Evolutionary conservation across 1,284 basidiomycete species (phyloP).

Genomic region (Naganishia sp.): DNA sequence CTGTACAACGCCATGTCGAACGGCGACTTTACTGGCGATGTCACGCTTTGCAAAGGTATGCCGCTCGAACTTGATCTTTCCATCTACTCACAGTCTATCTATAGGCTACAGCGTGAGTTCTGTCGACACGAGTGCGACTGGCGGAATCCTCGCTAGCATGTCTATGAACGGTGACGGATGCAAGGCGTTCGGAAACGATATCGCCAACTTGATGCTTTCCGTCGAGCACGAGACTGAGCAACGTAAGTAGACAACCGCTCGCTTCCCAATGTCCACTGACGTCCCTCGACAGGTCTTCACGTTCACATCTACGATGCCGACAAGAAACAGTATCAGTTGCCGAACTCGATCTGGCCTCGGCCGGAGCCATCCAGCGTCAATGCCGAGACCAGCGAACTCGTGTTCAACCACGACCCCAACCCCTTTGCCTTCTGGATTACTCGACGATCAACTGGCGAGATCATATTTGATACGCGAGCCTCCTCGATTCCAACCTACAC

Average conservation of each 20-base stretch:
- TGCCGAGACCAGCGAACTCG: constrained; percentile 43
- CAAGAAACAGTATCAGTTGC: constrained; percentile 66
- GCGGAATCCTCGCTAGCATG: constrained; percentile 56
- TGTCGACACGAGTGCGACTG: constrained; percentile 14
- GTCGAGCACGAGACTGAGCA: constrained; percentile 42
- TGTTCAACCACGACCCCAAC: constrained; percentile 65
- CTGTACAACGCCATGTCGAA: constrained; percentile 15
- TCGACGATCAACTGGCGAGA: constrained; percentile 62
- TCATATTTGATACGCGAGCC: constrained; percentile 70
- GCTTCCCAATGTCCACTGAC: not conserved
- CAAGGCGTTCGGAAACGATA: constrained; percentile 71
- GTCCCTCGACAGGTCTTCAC: constrained; percentile 57
- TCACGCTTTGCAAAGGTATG: constrained; percentile 19
- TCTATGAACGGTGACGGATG: constrained; percentile 64
- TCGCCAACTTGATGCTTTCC: constrained; percentile 62
- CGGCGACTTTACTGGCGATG: constrained; percentile 13
- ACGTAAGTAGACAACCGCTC: constrained; percentile 7
- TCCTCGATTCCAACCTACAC: constrained; percentile 61
- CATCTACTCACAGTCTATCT: not conserved
- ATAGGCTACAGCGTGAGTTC: constrained; percentile 12
- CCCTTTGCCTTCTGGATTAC: constrained; percentile 80
- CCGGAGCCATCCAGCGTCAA: constrained; percentile 54
- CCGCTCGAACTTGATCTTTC: not conserved
- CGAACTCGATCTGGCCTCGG: constrained; percentile 65
- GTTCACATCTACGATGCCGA: constrained; percentile 69